Conservation (phyloP, 2,329 filamentous ascomycete species). For the Cadophora sp. region DNA sequence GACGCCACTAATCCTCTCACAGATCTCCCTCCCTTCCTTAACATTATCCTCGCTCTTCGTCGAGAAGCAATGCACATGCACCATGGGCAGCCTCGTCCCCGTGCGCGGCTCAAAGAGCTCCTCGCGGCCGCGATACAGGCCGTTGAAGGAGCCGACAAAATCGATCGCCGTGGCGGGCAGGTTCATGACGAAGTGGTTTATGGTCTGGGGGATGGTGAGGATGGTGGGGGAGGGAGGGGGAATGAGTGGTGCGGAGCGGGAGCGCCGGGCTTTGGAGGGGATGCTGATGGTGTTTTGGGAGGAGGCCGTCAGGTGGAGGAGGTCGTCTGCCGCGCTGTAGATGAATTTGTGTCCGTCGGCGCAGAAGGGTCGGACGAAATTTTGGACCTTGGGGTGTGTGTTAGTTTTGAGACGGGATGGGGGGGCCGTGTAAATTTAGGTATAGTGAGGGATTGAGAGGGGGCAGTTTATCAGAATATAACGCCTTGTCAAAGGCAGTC, state of each 20-base stretch:
- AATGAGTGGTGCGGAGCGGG: slow-evolving; percentile 40
- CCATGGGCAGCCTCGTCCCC: slow-evolving; percentile 70
- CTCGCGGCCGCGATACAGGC: slow-evolving; percentile 78
- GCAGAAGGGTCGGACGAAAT: slow-evolving; percentile 82
- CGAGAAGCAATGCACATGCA: slow-evolving; percentile 96
- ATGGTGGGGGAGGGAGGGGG: slow-evolving; percentile 48
- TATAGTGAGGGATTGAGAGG: too few species aligned
- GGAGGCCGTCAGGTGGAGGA: slow-evolving; percentile 56
- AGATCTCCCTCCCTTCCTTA: slow-evolving; percentile 66
- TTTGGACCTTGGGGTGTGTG: slow-evolving; percentile 56
- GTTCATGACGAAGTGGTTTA: slow-evolving; percentile 98
- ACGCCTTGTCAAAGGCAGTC: slow-evolving; percentile 77
- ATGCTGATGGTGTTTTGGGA: slow-evolving; percentile 62
- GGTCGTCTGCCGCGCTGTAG: slow-evolving; percentile 66
- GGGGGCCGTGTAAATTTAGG: too few species aligned
- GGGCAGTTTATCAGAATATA: slow-evolving; percentile 31
- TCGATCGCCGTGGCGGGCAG: slow-evolving; percentile 88
- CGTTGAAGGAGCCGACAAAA: slow-evolving; percentile 79
- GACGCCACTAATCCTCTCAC: slow-evolving; percentile 64
- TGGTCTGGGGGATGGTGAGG: slow-evolving; percentile 70
- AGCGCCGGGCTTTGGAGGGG: slow-evolving; percentile 49
- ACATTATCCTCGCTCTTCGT: slow-evolving; percentile 79
- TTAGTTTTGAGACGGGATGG: slow-evolving; percentile 6
- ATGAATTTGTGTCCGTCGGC: slow-evolving; percentile 85
- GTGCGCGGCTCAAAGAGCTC: slow-evolving; percentile 69